Evolutionary conservation across 768 basidiomycete species (phyloP).

Genomic region (Mycena vulgaris): DNA sequence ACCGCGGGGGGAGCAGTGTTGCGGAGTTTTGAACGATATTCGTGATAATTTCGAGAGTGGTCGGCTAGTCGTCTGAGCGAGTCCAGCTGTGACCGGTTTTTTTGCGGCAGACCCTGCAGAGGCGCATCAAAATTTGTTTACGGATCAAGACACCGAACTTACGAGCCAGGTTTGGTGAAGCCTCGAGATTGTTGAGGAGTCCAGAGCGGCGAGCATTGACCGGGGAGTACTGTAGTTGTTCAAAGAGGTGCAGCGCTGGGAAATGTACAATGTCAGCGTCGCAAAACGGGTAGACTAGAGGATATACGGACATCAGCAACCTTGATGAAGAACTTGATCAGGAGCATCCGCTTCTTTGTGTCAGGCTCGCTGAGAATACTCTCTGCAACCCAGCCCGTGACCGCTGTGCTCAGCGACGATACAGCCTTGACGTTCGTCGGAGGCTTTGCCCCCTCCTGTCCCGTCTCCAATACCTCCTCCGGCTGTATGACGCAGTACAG

Average conservation of each 20-base stretch:
- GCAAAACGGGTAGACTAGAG: slow-evolving; percentile 19
- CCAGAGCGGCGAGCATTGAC: slow-evolving; percentile 93
- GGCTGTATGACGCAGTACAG: slow-evolving; percentile 90
- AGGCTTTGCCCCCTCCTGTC: slow-evolving; percentile 76
- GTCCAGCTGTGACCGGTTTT: slow-evolving; percentile 87
- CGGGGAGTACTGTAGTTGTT: slow-evolving; percentile 95
- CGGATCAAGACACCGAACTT: slow-evolving; percentile 48
- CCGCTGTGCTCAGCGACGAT: slow-evolving; percentile 89
- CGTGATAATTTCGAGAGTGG: slow-evolving; percentile 90
- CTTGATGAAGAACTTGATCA: slow-evolving; percentile 96
- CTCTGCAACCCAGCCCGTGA: slow-evolving; percentile 98
- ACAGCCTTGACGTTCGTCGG: slow-evolving; percentile 86
- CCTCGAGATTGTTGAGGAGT: slow-evolving; percentile 94
- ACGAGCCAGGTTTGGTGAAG: slow-evolving; percentile 96
- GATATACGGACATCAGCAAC: slow-evolving; percentile 82
- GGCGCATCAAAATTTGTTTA: not conserved
- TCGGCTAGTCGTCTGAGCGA: slow-evolving; percentile 89
- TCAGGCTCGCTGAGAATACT: slow-evolving; percentile 93
- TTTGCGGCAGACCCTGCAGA: slow-evolving; percentile 85
- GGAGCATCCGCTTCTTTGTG: slow-evolving; percentile 81
- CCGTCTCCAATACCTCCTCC: slow-evolving; percentile 90
- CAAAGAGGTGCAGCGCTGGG: slow-evolving; percentile 85
- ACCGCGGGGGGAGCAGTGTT: slow-evolving; percentile 94
- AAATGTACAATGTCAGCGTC: slow-evolving; percentile 15
- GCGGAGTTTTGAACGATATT: slow-evolving; percentile 90